Base-by-base conservation (phyloP, 805 yeast species). In the Ogataea henricii region DNA sequence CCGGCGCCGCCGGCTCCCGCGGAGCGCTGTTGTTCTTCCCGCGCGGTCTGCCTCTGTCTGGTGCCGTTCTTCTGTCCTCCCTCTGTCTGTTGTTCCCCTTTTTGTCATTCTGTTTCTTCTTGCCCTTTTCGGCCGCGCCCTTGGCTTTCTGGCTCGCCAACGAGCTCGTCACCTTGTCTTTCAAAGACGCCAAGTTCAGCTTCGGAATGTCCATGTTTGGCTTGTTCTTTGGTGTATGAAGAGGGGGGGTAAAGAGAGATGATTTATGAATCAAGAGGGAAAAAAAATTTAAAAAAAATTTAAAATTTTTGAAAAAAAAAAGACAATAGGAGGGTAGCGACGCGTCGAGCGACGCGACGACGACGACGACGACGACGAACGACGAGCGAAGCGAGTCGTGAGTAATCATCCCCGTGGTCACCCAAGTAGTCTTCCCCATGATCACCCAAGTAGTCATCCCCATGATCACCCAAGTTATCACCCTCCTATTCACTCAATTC, bases 141-240 rank as follows among this genome's bases (percentile, higher is more conserved):
- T 45, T 43, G 21, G 49, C 49, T 40, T 49, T 59, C 40, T 58
- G 63, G 39, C 59, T 59, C 22, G 61, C 62, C 49, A 83, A 64
- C 59, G 83, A 82, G 38, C 70, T 74, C 20, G 84, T 68, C 35
- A 86, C 81, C 64, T 79, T 85, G 54, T 81, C 88, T 65, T 76
- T 85, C 63, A 86, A 70, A 21, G 87, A 79, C 40, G 84, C 65
- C 52, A 79, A 64, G 63, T 72, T 76, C 54, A 79, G 64, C 49
- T 67, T 70, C 8, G 73, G 60, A 33, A 71, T 64, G 47, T 73
- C 79, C 82, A 78, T 77, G 25, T 8, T 39, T 16, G 22, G n/a
- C n/a, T n/a, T n/a, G n/a, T n/a, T n/a, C n/a, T n/a, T n/a, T n/a
- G n/a, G n/a, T n/a, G n/a, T n/a, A 30, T 12, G 16, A 17, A 32